Percentiles rank a stretch among this genome's conserved stretches.
Conservation (phyloP, 1,284 basidiomycete species). For the Ganoderma leucocontextum region DNA sequence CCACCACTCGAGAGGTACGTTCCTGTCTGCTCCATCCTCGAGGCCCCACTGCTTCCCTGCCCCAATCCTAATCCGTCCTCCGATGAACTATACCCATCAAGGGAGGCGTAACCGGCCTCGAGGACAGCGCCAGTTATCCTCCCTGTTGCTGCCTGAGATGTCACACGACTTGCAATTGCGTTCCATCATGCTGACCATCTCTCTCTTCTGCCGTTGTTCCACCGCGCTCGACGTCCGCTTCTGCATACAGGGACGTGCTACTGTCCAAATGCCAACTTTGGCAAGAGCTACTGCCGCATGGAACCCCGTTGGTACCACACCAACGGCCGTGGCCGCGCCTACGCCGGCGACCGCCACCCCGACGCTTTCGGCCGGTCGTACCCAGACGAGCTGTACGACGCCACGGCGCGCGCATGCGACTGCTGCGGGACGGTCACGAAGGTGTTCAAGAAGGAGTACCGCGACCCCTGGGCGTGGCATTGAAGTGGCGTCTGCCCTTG, state of each 20-base stretch:
- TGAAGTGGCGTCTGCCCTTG: slow-evolving; percentile 5
- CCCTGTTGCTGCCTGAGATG: background rate
- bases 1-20: slow-evolving; percentile 41
- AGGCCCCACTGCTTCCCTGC: slow-evolving; percentile 4
- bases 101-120: slow-evolving; percentile 19
- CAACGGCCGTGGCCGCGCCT: slow-evolving; percentile 41
- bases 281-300: slow-evolving; percentile 44
- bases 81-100: background rate
- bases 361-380: slow-evolving; percentile 32
- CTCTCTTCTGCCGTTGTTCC: background rate
- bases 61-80: slow-evolving; percentile 3
- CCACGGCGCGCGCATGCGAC: slow-evolving; percentile 41
- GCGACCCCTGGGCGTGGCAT: slow-evolving; percentile 34
- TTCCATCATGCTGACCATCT: background rate
- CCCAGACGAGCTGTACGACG: slow-evolving; percentile 41
- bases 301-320: slow-evolving; percentile 45
- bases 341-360: slow-evolving; percentile 47
- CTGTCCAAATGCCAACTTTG: slow-evolving; percentile 48
- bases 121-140: slow-evolving; percentile 10
- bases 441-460: slow-evolving; percentile 40
- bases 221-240: background rate
- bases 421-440: slow-evolving; percentile 44
- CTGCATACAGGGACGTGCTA: slow-evolving; percentile 47
- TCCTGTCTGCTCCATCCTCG: slow-evolving; percentile 10
- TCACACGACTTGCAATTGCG: background rate